phyloP scores from a whole-genome alignment of 2,329 filamentous ascomycete species.

The Eutypa lata region DNA sequence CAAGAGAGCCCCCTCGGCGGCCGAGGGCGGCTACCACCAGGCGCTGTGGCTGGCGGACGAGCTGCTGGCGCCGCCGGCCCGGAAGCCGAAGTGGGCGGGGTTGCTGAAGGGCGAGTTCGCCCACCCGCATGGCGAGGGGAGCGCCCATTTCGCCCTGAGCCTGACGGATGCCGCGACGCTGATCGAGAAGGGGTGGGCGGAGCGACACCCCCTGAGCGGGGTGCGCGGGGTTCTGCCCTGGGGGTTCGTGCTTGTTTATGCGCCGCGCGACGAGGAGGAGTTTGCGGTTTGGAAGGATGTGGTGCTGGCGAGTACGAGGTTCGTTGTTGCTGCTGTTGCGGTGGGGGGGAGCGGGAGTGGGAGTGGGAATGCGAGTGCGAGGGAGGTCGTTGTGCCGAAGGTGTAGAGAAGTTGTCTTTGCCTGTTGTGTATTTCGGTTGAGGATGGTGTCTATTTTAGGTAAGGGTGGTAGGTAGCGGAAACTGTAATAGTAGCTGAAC shows the following conservation, averaged over 20 bases:
- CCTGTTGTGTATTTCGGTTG: too few relatives aligned
- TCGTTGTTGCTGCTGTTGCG: constrained; percentile 13
- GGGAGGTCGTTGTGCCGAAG: not conserved
- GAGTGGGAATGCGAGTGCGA: not conserved
- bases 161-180: constrained; percentile 33
- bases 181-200: constrained; percentile 36
- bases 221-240: constrained; percentile 24
- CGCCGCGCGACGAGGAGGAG: constrained; percentile 35
- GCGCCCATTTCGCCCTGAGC: constrained; percentile 35
- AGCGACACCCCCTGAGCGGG: constrained; percentile 35
- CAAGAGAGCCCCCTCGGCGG: constrained; percentile 20
- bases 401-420: too few relatives aligned
- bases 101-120: constrained; percentile 28
- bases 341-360: constrained; percentile 7
- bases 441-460: too few relatives aligned
- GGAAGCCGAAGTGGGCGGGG: constrained; percentile 12
- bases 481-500: too few relatives aligned
- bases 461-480: too few relatives aligned
- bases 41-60: constrained; percentile 24
- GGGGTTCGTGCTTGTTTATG: constrained; percentile 38
- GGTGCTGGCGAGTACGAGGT: constrained; percentile 18
- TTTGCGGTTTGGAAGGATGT: constrained; percentile 26
- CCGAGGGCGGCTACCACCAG: constrained; percentile 29
- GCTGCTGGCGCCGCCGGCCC: not conserved
- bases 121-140: constrained; percentile 38